phyloP scores from a whole-genome alignment of 2,329 filamentous ascomycete species.

The Clarireedia homoeocarpa region DNA sequence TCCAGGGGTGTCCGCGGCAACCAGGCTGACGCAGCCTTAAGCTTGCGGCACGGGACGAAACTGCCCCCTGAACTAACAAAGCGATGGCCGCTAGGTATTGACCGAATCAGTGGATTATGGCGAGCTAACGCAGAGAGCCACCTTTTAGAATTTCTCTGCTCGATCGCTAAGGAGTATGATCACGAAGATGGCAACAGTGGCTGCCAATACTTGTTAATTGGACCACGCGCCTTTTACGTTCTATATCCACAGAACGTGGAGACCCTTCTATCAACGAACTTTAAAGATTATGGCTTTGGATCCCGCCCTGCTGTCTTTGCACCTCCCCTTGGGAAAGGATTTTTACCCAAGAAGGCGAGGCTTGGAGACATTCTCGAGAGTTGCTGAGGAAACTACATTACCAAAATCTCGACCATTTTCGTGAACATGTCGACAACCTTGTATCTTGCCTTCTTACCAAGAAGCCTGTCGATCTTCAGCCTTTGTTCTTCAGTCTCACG shows the following conservation, averaged over 20 bases:
- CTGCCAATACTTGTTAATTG: background rate
- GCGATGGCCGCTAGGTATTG: background rate
- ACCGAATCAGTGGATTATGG: background rate
- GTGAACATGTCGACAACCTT: conserved; percentile 14
- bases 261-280: background rate
- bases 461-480: conserved; percentile 30
- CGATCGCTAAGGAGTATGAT: background rate
- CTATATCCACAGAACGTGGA: background rate
- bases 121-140: background rate
- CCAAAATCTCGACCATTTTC: conserved; percentile 13
- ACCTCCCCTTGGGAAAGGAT: conserved; percentile 5
- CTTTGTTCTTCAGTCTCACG: conserved; percentile 42
- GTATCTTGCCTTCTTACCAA: background rate
- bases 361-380: conserved; percentile 7
- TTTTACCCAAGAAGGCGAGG: conserved; percentile 7
- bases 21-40: background rate
- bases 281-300: conserved; percentile 2
- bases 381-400: conserved; percentile 10
- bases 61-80: background rate
- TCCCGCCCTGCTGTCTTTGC: background rate
- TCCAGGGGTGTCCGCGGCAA: background rate
- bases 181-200: background rate
- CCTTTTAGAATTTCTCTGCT: background rate
- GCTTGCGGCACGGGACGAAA: background rate
- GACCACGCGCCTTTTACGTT: background rate